phyloP scores from a whole-genome alignment of 2,329 filamentous ascomycete genomes.

The Magnaporthales sp. region DNA sequence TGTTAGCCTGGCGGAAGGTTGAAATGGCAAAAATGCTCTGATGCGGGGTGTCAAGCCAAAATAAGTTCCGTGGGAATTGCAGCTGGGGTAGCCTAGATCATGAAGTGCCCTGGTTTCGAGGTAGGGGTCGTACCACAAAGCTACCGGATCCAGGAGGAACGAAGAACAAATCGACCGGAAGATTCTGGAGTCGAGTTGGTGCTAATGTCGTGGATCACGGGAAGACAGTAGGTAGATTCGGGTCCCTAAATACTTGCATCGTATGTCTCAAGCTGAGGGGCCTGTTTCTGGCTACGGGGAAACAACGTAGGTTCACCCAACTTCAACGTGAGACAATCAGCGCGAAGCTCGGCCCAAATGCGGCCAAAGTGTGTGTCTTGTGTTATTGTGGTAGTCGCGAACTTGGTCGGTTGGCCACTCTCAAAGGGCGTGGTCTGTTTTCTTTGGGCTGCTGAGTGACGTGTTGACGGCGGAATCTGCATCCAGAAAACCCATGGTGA shows the following conservation, averaged over 20 bases:
- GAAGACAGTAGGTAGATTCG: background rate
- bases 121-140: background rate
- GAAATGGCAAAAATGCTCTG: background rate
- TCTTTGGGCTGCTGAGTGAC: slow-evolving; percentile 1
- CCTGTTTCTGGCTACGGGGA: background rate
- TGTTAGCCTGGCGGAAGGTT: background rate
- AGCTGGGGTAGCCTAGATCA: background rate
- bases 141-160: background rate
- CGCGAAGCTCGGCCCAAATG: background rate
- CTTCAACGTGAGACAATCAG: background rate
- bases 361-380: background rate
- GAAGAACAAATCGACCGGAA: background rate
- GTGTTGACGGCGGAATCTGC: background rate
- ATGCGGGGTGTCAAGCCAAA: background rate
- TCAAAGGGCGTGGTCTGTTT: background rate
- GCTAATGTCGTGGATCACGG: background rate
- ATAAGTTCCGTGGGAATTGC: background rate
- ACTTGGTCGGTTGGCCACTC: background rate
- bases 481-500: background rate
- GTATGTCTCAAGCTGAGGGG: background rate
- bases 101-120: background rate
- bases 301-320: background rate
- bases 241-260: slow-evolving; percentile 1
- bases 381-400: background rate
- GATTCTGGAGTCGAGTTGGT: background rate